phyloP scores from a whole-genome alignment of 2,329 filamentous ascomycete species.

The Teratosphaeria viscida region DNA sequence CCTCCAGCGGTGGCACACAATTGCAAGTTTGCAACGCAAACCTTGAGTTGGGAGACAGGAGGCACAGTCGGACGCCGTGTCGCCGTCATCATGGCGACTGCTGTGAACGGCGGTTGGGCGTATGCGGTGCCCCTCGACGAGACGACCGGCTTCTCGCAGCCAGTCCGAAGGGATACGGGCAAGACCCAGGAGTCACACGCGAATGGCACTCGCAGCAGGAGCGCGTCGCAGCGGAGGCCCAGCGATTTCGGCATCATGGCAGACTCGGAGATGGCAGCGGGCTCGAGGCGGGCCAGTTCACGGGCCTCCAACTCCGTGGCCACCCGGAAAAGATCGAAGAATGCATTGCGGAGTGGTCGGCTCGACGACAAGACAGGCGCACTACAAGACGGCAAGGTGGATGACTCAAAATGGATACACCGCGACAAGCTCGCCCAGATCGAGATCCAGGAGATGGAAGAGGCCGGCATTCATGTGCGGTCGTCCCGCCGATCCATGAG shows the following conservation, averaged over 20 bases:
- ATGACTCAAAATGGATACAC: constrained; percentile 73
- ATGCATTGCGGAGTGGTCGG: constrained; percentile 13
- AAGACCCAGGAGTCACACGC: not conserved
- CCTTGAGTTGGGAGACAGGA: not conserved
- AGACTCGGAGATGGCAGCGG: constrained; percentile 16
- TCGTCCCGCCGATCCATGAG: constrained; percentile 43
- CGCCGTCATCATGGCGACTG: constrained; percentile 2
- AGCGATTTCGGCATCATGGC: constrained; percentile 11
- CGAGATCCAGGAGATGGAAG: constrained; percentile 69
- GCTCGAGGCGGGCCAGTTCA: constrained; percentile 14
- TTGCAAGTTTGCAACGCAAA: not conserved
- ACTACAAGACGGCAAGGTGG: constrained; percentile 16
- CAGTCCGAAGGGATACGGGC: constrained; percentile 2
- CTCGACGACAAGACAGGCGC: constrained; percentile 1
- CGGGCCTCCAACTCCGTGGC: constrained; percentile 12
- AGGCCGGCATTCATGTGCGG: constrained; percentile 56
- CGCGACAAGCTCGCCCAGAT: constrained; percentile 74
- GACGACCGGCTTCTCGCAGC: constrained; percentile 4
- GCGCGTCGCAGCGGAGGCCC: constrained; percentile 1
- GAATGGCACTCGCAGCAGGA: not conserved
- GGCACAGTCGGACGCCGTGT: not conserved
- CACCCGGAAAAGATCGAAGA: constrained; percentile 18
- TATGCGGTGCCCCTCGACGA: constrained; percentile 9
- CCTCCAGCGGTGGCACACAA: not conserved
- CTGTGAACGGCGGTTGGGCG: constrained; percentile 3